Conservation (phyloP, 164 flowering plant species). For the Tetrastigma voinierianum region DNA sequence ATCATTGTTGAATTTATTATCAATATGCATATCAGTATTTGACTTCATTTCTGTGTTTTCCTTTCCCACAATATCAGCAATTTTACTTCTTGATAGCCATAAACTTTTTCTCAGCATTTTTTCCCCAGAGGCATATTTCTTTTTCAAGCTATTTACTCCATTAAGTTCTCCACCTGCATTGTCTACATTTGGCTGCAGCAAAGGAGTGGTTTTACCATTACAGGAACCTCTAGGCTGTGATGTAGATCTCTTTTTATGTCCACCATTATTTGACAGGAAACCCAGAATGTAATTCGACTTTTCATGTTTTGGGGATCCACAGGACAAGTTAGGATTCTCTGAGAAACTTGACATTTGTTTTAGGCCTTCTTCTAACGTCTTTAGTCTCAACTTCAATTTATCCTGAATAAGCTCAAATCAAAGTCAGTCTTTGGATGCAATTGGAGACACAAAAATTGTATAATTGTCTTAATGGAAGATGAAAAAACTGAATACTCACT, state of each 20-base stretch:
- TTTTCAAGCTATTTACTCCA: slow-evolving; percentile 33
- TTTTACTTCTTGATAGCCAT: slow-evolving; percentile 61
- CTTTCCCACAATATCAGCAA: slow-evolving; percentile 50
- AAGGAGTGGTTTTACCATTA: slow-evolving; percentile 27
- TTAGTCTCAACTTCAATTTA: slow-evolving; percentile 70
- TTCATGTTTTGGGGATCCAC: slow-evolving; percentile 36
- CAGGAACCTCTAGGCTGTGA: slow-evolving; percentile 73
- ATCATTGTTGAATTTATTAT: slow-evolving; percentile 18
- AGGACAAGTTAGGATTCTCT: slow-evolving; percentile 19
- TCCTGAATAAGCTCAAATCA: slow-evolving; percentile 47
- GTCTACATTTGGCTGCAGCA: slow-evolving; percentile 37
- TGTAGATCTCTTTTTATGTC: slow-evolving; percentile 59
- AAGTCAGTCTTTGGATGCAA: too few species aligned
- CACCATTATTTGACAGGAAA: slow-evolving; percentile 47
- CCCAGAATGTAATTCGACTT: slow-evolving; percentile 51
- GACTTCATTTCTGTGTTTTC: slow-evolving; percentile 46
- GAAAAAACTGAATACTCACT: slow-evolving; percentile 32
- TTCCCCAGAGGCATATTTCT: slow-evolving; percentile 36
- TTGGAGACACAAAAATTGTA: not conserved
- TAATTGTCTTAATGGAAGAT: not conserved
- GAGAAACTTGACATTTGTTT: slow-evolving; percentile 47
- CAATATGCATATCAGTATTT: slow-evolving; percentile 24
- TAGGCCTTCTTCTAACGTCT: slow-evolving; percentile 80
- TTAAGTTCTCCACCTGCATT: slow-evolving; percentile 25
- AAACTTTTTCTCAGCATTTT: slow-evolving; percentile 35